Evolutionary conservation across 306 rosid species (phyloP).

Genomic region (Rubus idaeus): DNA sequence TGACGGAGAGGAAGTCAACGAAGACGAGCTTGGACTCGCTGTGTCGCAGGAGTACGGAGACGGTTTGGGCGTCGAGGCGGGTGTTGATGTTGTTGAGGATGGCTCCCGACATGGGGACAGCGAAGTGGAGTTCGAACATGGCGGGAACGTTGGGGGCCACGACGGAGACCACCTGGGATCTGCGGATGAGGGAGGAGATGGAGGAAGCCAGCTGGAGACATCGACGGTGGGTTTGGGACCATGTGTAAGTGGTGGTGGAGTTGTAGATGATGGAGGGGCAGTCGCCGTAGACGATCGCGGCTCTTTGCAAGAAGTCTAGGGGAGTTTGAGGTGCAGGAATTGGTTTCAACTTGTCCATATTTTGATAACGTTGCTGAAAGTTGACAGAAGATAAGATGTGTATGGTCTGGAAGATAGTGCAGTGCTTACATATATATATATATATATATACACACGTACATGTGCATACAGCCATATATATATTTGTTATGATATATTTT

Average conservation of each 20-base stretch:
- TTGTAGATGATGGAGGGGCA: constrained; percentile 42
- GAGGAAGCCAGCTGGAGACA: constrained; percentile 70
- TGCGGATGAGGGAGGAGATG: constrained; percentile 31
- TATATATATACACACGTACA: too few species aligned
- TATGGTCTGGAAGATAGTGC: too few species aligned
- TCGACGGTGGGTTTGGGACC: constrained; percentile 63
- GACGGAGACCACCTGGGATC: constrained; percentile 55
- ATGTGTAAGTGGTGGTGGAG: constrained; percentile 40
- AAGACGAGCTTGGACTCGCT: constrained; percentile 64
- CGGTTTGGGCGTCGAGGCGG: constrained; percentile 55
- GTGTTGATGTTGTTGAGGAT: constrained; percentile 57
- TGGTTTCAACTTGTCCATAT: constrained; percentile 31
- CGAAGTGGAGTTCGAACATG: constrained; percentile 77
- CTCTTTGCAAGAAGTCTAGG: constrained; percentile 49
- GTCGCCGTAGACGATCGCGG: constrained; percentile 40
- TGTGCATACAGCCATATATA: too few species aligned
- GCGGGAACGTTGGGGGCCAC: constrained; percentile 60
- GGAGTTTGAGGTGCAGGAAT: constrained; percentile 56
- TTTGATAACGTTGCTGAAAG: neutral
- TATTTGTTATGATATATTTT: too few species aligned
- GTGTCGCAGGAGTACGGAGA: constrained; percentile 62
- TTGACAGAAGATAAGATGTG: neutral
- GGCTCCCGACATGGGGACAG: constrained; percentile 74
- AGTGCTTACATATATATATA: too few species aligned
- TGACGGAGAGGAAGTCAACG: constrained; percentile 35